phyloP scores from a whole-genome alignment of 2,329 filamentous ascomycete genomes.

The Pseudocercospora eumusae region DNA sequence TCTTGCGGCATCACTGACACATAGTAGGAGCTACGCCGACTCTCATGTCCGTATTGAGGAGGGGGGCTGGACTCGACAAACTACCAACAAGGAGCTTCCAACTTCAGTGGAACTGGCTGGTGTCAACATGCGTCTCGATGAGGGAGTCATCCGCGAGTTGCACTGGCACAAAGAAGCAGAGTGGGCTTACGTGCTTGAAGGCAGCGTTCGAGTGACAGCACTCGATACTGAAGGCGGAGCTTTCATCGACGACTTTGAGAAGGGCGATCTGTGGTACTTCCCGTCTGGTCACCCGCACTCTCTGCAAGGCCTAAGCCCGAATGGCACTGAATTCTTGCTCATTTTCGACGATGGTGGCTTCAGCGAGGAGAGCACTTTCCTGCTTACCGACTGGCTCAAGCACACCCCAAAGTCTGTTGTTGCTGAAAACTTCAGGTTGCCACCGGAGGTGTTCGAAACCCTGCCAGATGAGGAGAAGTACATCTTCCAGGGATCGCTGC shows the following conservation, averaged over 20 bases:
- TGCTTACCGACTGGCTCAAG: conserved; percentile 72
- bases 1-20: neutral
- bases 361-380: conserved; percentile 68
- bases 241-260: conserved; percentile 73
- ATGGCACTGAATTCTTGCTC: conserved; percentile 64
- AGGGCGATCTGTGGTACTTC: conserved; percentile 81
- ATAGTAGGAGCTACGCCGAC: conserved; percentile 45
- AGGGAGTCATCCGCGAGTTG: conserved; percentile 72
- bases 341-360: conserved; percentile 63
- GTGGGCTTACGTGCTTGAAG: conserved; percentile 71
- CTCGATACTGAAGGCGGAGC: conserved; percentile 74
- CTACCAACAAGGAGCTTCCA: conserved; percentile 65
- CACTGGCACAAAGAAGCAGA: conserved; percentile 82
- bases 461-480: conserved; percentile 69
- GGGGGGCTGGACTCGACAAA: conserved; percentile 75
- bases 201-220: conserved; percentile 69
- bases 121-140: conserved; percentile 75
- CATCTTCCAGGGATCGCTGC: conserved; percentile 69
- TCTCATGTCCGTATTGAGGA: conserved; percentile 59
- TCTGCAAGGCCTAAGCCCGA: conserved; percentile 66
- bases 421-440: conserved; percentile 73
- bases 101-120: conserved; percentile 70
- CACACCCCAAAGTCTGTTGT: conserved; percentile 72
- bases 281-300: conserved; percentile 76
- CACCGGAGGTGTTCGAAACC: conserved; percentile 68